Evolutionary conservation across 441 rosid genomes (phyloP).

Genomic region (Hura crepitans): DNA sequence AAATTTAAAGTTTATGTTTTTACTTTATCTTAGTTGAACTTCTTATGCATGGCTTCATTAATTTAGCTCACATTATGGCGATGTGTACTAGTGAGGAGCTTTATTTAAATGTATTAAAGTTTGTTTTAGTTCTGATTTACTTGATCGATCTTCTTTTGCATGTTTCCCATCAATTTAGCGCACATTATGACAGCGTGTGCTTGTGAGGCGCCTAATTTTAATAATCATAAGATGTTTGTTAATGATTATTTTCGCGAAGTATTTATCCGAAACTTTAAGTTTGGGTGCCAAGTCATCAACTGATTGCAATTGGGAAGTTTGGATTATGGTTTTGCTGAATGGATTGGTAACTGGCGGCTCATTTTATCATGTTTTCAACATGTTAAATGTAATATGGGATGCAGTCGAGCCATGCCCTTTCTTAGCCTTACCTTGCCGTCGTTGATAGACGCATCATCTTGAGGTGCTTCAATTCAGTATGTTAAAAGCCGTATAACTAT

Average conservation of each 20-base stretch:
- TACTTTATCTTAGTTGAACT: slow-evolving; percentile 3
- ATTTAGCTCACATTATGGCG: slow-evolving; percentile 9
- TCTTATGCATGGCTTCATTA: neutral
- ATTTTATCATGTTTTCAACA: neutral
- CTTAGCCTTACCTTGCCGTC: neutral
- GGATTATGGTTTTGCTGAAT: slow-evolving; percentile 6
- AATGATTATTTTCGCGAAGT: neutral
- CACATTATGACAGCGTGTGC: neutral
- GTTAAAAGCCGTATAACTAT: neutral
- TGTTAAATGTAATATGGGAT: neutral
- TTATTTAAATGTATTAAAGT: neutral
- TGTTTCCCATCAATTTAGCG: neutral
- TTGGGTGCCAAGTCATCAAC: slow-evolving; percentile 15
- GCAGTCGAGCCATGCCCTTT: neutral
- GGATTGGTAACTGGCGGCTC: slow-evolving; percentile 4
- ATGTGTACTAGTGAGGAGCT: slow-evolving; percentile 19
- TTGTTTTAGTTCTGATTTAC: neutral
- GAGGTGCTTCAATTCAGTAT: neutral
- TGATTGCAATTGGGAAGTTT: slow-evolving; percentile 4
- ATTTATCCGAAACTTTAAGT: slow-evolving; percentile 5
- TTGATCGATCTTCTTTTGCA: neutral
- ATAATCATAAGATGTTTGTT: neutral
- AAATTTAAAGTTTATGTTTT: slow-evolving; percentile 7
- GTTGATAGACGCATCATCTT: slow-evolving; percentile 1
- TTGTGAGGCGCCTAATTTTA: neutral